These are phyloP conservation scores for Calamus simplicifolius DNA, from an alignment of 176 grass and related monocot species.

Conservation along the genomic window DNA sequence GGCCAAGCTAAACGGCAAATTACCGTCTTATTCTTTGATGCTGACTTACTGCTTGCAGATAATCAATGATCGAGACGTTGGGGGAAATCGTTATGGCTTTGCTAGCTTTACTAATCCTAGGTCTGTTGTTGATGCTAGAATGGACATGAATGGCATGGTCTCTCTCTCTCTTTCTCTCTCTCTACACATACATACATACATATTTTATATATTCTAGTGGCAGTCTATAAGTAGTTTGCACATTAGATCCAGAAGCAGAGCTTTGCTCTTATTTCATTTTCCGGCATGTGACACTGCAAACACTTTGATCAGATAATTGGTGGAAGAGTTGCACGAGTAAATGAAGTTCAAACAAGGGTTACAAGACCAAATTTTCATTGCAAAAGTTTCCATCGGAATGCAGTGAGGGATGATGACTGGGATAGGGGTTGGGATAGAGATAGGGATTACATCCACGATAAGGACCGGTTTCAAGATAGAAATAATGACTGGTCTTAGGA, in stretches of 20 bases:
- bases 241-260: no score
- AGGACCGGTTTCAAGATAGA: constrained; percentile 48
- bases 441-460: constrained; percentile 52
- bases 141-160: constrained; percentile 78
- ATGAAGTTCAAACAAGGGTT: constrained; percentile 81
- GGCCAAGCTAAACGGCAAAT: background rate
- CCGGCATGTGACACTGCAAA: background rate
- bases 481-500: constrained; percentile 13
- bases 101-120: constrained; percentile 63
- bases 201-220: no score
- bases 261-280: constrained; percentile 1
- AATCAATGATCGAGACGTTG: constrained; percentile 76
- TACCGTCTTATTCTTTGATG: background rate
- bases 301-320: constrained; percentile 52
- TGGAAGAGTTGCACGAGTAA: constrained; percentile 62
- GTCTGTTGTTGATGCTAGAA: constrained; percentile 59
- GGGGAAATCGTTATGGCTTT: constrained; percentile 80
- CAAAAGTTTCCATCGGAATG: constrained; percentile 53
- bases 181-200: no score
- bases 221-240: no score
- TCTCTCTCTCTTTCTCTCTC: no score
- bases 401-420: constrained; percentile 60
- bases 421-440: constrained; percentile 60
- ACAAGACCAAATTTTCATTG: constrained; percentile 41
- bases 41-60: constrained; percentile 32